Base-by-base conservation (phyloP, 805 yeast species). In the Candida krabiensis region DNA sequence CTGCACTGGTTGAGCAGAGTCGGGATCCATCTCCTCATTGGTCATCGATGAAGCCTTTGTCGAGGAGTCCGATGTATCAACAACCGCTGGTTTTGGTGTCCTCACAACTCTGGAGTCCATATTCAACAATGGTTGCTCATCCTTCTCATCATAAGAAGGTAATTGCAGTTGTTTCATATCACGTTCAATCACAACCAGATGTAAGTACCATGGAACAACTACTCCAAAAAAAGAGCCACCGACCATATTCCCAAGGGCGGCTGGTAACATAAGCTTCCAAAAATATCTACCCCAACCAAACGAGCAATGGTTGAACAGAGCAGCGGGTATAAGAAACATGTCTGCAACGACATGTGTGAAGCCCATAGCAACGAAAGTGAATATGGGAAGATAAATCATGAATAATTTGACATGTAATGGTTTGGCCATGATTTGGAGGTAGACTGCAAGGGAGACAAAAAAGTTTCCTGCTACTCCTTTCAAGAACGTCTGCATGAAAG, bases 301-400 rank as follows among this genome's bases (percentile, higher is more conserved):
- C 2, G 77, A 71, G 1, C 86, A 84, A 12, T 81, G 77, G 58
- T 83, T 83, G 33, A 85, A 68, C 55, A 84, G 61, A 0, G 86
- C 95, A 46, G 79, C 75, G 7, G 81, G 77, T 4, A 82, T 56
- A 37, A 83, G 48, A 47, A 69, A 80, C 93, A 86, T 84, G 57
- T 86, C 95, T 1, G 95, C 95, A 7, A 86, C 88, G 1, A 79
- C 78, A 55, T 86, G 95, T 2, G 86, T 79, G 60, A 79, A 86
- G 0, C 95, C 93, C 69, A 81, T 67, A 1, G 81, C 52, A n/a
- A 84, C 93, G 60, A 86, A 84, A 0, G 90, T 79, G 59, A 84
- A 83, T 12, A 86, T 70, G 1, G 95, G 95, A 15, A 85, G 55
- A 12, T 69, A 53, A 66, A 86, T 73, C 66, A 83, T 61, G 5